A percentile compares a stretch with the other conserved stretches of the same genome.
Conservation (phyloP, 2,329 filamentous ascomycete species). For the Sphaerulina vaccinii region DNA sequence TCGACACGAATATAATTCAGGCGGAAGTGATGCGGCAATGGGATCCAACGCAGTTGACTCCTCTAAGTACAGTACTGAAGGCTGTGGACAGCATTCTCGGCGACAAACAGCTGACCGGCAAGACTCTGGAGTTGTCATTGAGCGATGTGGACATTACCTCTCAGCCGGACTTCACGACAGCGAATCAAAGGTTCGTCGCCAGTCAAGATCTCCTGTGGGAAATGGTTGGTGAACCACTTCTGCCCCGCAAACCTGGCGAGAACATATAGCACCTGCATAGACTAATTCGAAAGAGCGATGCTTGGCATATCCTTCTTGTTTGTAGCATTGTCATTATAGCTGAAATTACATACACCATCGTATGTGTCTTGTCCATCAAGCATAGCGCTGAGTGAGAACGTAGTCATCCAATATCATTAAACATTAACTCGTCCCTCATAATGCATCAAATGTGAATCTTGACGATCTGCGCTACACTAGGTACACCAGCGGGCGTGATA, state of each 20-base stretch:
- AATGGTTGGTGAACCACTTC: constrained; percentile 23
- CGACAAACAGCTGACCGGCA: constrained; percentile 38
- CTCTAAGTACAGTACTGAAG: constrained; percentile 37
- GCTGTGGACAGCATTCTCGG: constrained; percentile 38
- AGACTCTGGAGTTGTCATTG: constrained; percentile 43
- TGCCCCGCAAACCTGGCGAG: constrained; percentile 22
- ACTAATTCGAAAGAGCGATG: neutral
- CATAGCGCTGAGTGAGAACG: no score
- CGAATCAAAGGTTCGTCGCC: constrained; percentile 43
- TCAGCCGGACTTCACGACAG: constrained; percentile 40
- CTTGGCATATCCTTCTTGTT: neutral
- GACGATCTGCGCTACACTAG: constrained; percentile 48
- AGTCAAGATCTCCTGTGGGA: constrained; percentile 38
- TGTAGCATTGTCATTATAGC: neutral
- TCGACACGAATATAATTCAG: constrained; percentile 38
- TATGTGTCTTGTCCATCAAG: no score
- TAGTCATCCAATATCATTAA: no score
- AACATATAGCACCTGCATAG: constrained; percentile 9
- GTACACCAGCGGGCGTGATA: constrained; percentile 44
- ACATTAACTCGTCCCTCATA: neutral
- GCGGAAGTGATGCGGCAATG: constrained; percentile 30
- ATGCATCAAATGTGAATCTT: constrained; percentile 23
- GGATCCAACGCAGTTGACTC: constrained; percentile 39
- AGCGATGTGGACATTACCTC: constrained; percentile 45
- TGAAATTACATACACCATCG: no score